phyloP scores from a whole-genome alignment of 345 rosid species.

The Syzygium grande region DNA sequence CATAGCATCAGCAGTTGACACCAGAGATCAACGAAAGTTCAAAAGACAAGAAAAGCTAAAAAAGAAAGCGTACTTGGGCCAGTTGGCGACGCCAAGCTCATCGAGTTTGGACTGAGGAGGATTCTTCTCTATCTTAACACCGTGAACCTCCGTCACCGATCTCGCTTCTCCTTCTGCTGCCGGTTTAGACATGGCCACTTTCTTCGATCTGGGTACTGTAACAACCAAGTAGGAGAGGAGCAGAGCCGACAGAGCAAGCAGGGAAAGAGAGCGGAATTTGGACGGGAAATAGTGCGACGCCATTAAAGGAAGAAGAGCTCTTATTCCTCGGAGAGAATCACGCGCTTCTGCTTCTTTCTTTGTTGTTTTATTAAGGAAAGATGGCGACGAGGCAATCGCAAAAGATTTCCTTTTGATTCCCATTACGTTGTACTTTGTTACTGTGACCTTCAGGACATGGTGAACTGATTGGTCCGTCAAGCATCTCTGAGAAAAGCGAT shows the following conservation, averaged over 20 bases:
- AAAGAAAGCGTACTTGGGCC: conserved; percentile 24
- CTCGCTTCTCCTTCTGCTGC: background rate
- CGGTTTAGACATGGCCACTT: background rate
- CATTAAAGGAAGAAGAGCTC: background rate
- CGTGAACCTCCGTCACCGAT: conserved; percentile 13
- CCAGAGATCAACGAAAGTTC: background rate
- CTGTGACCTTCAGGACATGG: background rate
- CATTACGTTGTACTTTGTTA: accelerated
- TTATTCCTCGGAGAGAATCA: background rate
- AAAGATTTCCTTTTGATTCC: background rate
- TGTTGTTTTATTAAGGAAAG: background rate
- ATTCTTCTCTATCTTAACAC: conserved; percentile 30
- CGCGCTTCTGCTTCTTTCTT: background rate
- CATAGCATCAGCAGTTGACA: background rate
- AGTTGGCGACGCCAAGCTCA: conserved; percentile 24
- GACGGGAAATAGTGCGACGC: background rate
- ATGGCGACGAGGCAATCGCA: background rate
- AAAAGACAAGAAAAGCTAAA: background rate
- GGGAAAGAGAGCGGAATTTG: background rate
- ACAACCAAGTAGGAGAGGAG: conserved; percentile 1
- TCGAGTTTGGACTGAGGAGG: conserved; percentile 30
- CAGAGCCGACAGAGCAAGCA: conserved; percentile 2
- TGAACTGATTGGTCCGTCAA: background rate
- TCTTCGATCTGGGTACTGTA: background rate
- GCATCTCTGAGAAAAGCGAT: background rate